Conservation (phyloP, 2,329 filamentous ascomycete genomes). For the Aureobasidium sp. region DNA sequence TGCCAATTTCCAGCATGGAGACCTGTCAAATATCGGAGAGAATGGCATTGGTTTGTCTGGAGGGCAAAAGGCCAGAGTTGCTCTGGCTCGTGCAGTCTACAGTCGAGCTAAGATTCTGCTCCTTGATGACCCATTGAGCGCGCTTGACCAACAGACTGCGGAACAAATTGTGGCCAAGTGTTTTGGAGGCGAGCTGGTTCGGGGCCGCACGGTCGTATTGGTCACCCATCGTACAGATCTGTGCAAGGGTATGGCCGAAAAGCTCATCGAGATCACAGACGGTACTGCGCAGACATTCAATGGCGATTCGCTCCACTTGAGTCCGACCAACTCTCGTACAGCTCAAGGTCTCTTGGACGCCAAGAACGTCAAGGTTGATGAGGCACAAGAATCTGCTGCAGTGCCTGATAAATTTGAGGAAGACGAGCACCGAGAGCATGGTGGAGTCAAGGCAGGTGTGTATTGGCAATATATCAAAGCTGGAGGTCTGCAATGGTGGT, state of each 20-base stretch:
- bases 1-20: conserved; percentile 56
- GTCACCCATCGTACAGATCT: conserved; percentile 64
- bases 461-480: conserved; percentile 85
- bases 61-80: conserved; percentile 42
- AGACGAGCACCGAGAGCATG: conserved; percentile 66
- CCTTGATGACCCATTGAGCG: conserved; percentile 43
- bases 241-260: conserved; percentile 63
- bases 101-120: conserved; percentile 40
- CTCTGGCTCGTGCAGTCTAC: conserved; percentile 43
- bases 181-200: conserved; percentile 48
- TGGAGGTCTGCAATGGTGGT: conserved; percentile 69
- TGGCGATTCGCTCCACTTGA: conserved; percentile 17
- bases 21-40: conserved; percentile 46
- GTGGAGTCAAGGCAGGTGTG: conserved; percentile 65
- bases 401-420: conserved; percentile 71
- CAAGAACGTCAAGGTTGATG: conserved; percentile 25
- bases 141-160: conserved; percentile 54
- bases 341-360: conserved; percentile 23
- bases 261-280: conserved; percentile 63
- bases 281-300: conserved; percentile 43
- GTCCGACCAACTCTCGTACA: conserved; percentile 16
- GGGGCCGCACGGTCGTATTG: conserved; percentile 49
- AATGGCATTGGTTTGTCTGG: conserved; percentile 43
- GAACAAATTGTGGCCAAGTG: conserved; percentile 54
- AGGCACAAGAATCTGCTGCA: conserved; percentile 43